Evolutionary conservation across 352 stramenopile species (phyloP), one percentile per base, ranked within the genome.

Genomic region (Globisporangium emineosum): DNA sequence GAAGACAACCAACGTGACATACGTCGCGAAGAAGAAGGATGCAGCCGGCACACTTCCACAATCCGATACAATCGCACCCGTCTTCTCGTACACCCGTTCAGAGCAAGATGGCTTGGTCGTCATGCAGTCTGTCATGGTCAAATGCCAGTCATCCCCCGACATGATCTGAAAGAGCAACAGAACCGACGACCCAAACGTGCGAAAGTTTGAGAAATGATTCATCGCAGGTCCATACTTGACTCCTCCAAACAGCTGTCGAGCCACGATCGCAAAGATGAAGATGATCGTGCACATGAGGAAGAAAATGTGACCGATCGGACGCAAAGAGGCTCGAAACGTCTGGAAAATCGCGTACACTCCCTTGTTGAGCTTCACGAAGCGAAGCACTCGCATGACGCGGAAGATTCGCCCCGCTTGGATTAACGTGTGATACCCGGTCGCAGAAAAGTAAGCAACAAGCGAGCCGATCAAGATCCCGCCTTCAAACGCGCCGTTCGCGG

Each of bases 81-180:
- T 83, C 5, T 49, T 62, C 0, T 62, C 23, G 40, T 73, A 73
- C 1, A 73, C 62, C 5, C 73, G 55, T 58, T 90, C 80, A 21
- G 83, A 79, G 45, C 84, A 90, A 12, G 83, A 87, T 0, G 81
- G 81, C 61, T 76, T 78, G 10, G 66, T 30, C 8, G 65, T 43
- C 81, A 90, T 93, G 68, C 82, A 90, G 67, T 93, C 84, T 13
- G 84, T 91, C 84, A 93, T 93, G 23, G 77, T 84, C 50, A 93
- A 62, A 51, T 93, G 81, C 84, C 84, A 93, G 65, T 93, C 84
- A 60, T 91, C 84, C 37, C 84, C 84, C 15, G 81, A 83, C 80
- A 93, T 91, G 66, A 93, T 89, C 63, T 91, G 81, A 57, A 93
- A 93, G 15, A 93, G 79, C 64, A 91, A 60, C 50, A 88, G 29